Evolutionary conservation across 345 rosid species (phyloP).

Genomic region (Dovyalis caffra): DNA sequence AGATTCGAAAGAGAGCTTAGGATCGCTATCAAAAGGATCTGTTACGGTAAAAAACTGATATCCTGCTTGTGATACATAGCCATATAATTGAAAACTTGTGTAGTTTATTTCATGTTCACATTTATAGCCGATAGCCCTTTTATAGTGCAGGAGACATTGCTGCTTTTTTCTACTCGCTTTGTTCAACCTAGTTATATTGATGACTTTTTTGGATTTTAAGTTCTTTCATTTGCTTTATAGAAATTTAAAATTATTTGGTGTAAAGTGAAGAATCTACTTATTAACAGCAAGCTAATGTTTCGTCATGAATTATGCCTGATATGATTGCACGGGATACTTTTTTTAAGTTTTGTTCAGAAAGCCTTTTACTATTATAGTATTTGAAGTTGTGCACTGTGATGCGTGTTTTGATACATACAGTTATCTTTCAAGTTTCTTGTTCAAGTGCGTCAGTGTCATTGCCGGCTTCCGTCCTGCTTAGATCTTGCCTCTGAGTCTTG

Average conservation of each 20-base stretch:
- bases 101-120: neutral
- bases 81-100: neutral
- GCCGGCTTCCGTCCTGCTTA: neutral
- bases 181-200: neutral
- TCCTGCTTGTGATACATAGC: neutral
- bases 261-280: neutral
- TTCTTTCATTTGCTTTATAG: neutral
- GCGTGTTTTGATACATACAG: neutral
- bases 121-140: neutral
- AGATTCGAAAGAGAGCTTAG: slow-evolving; percentile 4
- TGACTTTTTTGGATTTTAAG: neutral
- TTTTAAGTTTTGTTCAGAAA: neutral
- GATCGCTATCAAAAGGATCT: neutral
- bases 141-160: neutral
- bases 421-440: neutral
- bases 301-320: neutral
- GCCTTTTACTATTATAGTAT: neutral
- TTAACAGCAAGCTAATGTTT: neutral
- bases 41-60: slow-evolving; percentile 3
- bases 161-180: neutral
- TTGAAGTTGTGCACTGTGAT: neutral
- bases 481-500: neutral
- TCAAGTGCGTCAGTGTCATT: neutral
- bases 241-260: neutral
- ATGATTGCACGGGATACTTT: neutral